These are phyloP conservation scores for Claviceps purpurea DNA, from an alignment of 2,329 filamentous ascomycete species.

Conservation along the genomic window DNA sequence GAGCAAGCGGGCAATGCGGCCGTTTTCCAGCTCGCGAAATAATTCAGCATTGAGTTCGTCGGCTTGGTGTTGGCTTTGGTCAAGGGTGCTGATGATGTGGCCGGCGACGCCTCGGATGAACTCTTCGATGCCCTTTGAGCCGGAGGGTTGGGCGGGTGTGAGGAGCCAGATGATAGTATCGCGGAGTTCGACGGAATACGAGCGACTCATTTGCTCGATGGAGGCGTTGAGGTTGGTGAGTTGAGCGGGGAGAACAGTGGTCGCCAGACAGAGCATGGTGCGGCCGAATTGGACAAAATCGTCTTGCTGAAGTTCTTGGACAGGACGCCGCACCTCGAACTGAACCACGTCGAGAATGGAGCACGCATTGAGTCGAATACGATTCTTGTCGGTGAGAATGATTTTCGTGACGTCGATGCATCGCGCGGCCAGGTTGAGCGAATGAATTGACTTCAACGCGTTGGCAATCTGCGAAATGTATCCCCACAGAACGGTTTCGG, in stretches of 20 bases:
- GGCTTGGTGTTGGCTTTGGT: constrained; percentile 64
- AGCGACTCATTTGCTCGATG: constrained; percentile 62
- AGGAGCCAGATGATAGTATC: constrained; percentile 76
- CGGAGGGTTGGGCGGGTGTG: constrained; percentile 41
- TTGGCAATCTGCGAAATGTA: constrained; percentile 88
- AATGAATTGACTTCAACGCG: constrained; percentile 76
- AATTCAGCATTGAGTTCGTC: constrained; percentile 64
- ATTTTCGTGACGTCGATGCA: constrained; percentile 83
- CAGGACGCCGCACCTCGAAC: constrained; percentile 54
- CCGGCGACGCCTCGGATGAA: constrained; percentile 67
- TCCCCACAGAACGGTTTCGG: constrained; percentile 72
- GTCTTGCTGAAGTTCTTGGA: constrained; percentile 72
- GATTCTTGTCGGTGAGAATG: constrained; percentile 78
- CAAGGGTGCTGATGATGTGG: constrained; percentile 62
- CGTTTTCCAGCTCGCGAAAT: constrained; percentile 77
- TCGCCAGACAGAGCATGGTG: constrained; percentile 70
- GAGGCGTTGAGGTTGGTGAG: constrained; percentile 52
- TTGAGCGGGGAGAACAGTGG: constrained; percentile 43
- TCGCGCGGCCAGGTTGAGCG: constrained; percentile 66
- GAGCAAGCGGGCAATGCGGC: constrained; percentile 65
- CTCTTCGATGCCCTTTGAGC: constrained; percentile 60
- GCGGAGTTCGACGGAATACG: constrained; percentile 65
- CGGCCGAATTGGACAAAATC: constrained; percentile 77
- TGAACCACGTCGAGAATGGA: constrained; percentile 82
- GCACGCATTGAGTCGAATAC: constrained; percentile 77